Evolutionary conservation across 2,329 filamentous ascomycete genomes (phyloP), one percentile per base, ranked within the genome.

Genomic region (Diaporthe amygdali): DNA sequence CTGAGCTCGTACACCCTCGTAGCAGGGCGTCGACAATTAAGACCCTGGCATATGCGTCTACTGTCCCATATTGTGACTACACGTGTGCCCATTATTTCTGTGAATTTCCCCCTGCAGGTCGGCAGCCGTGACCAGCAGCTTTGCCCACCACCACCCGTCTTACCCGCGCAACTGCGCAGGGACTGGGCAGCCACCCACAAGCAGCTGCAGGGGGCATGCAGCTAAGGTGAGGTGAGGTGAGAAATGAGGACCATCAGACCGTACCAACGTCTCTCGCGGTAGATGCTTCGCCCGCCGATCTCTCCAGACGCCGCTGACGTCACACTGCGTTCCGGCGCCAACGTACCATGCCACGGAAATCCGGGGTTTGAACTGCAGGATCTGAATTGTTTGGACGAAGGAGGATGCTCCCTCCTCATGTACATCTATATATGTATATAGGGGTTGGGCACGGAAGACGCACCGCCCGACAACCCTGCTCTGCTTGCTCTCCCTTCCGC

Each of bases 301-400:
- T 49, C 44, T 63, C 44, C 44, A 15, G 44, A 64, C 59, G 59
- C 59, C 59, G 59, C 59, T 64, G 59, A 64, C 59, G 59, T 64
- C 59, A 64, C 59, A 27, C 59, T n/a, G 59, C 59, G 59, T 64
- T 64, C 59, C 59, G 59, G 44, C 44, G n/a, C 22, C 41, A n/a
- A n/a, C n/a, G n/a, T 15, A 30, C n/a, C 12, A 34, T 14, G 30
- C 10, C 20, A 15, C 22, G 27, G 20, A 46, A 22, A 64, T 37
- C 44, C 37, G 59, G 59, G 44, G 59, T 64, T 37, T 55, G n/a
- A n/a, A n/a, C n/a, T 15, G 39, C 17, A 25, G 5, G 8, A 37
- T 14, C 6, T 37, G n/a, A n/a, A n/a, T 15, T 56, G 54, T 25
- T 2, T 39, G 54, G 14, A 9, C 20, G 54, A 17, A 17, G 17